Evolutionary conservation across 2,329 filamentous ascomycete species (phyloP), one percentile per base, ranked within the genome.

Genomic region (Penicillium brasilianum): DNA sequence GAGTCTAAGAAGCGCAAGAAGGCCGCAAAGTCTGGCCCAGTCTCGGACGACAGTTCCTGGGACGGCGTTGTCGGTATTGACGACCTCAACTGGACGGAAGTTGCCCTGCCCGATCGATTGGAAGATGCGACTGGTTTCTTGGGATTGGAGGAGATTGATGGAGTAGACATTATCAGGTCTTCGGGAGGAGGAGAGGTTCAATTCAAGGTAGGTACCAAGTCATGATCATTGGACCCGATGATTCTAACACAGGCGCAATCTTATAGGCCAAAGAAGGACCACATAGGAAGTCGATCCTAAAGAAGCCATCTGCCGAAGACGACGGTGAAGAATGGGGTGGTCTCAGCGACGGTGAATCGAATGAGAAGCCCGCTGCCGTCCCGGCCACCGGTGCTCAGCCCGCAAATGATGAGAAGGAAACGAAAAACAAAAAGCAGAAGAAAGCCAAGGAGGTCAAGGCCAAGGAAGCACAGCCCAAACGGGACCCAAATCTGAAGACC

Each of bases 121-220:
- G 88, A 94, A 49, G 92, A 97, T 78, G 91, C 91, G n/a, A 93
- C 96, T 66, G 95, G 95, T 0, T 97, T 99, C 76, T 96, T 89
- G 70, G 93, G 91, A 0, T 80, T 99, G 1, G 93, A 99, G 71
- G 93, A 98, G 71, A 89, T 98, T 50, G 91, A 96, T 16, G 92
- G 91, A 55, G 91, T 99, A 1, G 91, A 97, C 32, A 84, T 99
- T n/a, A 81, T 96, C 44, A 86, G 84, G 63, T 79, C 83, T 25
- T 83, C 89, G 32, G 87, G 87, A 8, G 79, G 83, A 55, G 83
- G 80, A 37, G 69, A 77, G 39, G 57, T 82, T 43, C 72, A 74
- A 58, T 82, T 80, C 64, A 77, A 77, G 74, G 80, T 80, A 72
- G 30, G 66, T 49, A 7, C 8, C 37, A 13, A 32, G 28, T 25